Percentiles rank a stretch among this genome's conserved stretches.
Evolutionary conservation across 1,284 basidiomycete species (phyloP).

Genomic region (Cutaneotrichosporon daszewskae): DNA sequence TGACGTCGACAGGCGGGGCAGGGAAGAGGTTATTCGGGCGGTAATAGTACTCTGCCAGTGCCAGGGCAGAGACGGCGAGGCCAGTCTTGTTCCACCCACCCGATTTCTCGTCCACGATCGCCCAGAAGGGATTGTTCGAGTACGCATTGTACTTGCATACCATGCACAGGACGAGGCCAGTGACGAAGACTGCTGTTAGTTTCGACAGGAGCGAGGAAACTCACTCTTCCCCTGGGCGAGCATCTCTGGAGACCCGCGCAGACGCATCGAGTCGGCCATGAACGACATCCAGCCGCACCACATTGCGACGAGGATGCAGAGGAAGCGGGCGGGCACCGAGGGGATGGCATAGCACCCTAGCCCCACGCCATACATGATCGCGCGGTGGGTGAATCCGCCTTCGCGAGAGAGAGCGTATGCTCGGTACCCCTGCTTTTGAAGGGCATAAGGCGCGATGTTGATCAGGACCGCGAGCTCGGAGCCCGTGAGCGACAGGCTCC

Average conservation of each 20-base stretch:
- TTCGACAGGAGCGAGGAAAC: slow-evolving; percentile 28
- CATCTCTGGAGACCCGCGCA: slow-evolving; percentile 49
- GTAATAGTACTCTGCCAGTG: slow-evolving; percentile 35
- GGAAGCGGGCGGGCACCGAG: slow-evolving; percentile 56
- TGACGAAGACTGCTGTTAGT: slow-evolving; percentile 53
- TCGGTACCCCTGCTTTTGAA: slow-evolving; percentile 52
- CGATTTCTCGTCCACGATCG: slow-evolving; percentile 61
- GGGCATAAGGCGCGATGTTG: slow-evolving; percentile 61
- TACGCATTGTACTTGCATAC: slow-evolving; percentile 73
- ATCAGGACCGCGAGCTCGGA: slow-evolving; percentile 65
- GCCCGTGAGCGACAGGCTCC: slow-evolving; percentile 66
- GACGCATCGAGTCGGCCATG: slow-evolving; percentile 56
- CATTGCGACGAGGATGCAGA: slow-evolving; percentile 57
- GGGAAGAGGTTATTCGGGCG: slow-evolving; percentile 37
- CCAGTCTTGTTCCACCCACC: slow-evolving; percentile 70
- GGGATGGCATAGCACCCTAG: slow-evolving; percentile 58
- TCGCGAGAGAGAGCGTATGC: slow-evolving; percentile 51
- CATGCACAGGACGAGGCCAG: slow-evolving; percentile 65
- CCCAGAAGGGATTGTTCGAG: slow-evolving; percentile 83
- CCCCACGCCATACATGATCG: slow-evolving; percentile 55
- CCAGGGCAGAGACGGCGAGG: slow-evolving; percentile 47
- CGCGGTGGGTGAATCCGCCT: slow-evolving; percentile 53
- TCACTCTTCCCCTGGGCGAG: slow-evolving; percentile 54
- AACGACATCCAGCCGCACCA: slow-evolving; percentile 54
- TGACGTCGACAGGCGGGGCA: slow-evolving; percentile 18